Evolutionary conservation across 2,329 filamentous ascomycete genomes (phyloP), one percentile per base, ranked within the genome.

Genomic region (Microdochium paspali): DNA sequence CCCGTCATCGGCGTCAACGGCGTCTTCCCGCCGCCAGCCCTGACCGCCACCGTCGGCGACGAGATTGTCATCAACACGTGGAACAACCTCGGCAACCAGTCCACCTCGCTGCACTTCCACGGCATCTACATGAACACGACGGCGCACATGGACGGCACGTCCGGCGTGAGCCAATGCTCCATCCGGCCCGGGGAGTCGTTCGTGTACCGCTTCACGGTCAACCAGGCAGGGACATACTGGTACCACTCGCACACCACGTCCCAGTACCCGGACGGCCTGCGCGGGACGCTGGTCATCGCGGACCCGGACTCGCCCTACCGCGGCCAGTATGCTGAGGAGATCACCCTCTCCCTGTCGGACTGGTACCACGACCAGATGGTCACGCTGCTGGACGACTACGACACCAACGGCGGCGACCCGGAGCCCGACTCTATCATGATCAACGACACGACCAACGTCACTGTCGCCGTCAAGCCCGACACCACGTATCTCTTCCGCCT

Each of bases 191-290:
- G 76, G 10, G 60, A 63, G 15, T 68, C 61, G 7, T 76, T 84
- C 51, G 75, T 69, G 2, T 85, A 82, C 56, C 70, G 73, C 50
- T 82, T 82, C 58, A 72, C 63, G 25, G 76, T 78, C 13, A 64
- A 73, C 49, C 53, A 54, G 10, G 58, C 69, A 2, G 72, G 72
- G 5, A 74, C 71, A 3, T 74, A 64, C 47, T 74, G 71, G 72
- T 74, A 84, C 53, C 82, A 86, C 61, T 82, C 78, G 1, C 82
- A 85, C 59, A 70, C 74, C 47, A 73, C 74, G 64, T 79, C 74
- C 2, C 80, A 84, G 56, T 85, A 84, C 54, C 79, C 81, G 0
- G 82, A 85, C 58, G 82, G 82, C n/a, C 68, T 84, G 42, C 77
- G 81, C 18, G 80, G 78, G 1, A 66, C 78, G 0, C 56, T 85